Evolutionary conservation across 139 green algal species (phyloP).

Genomic region (Astrephomene gubernaculifera): DNA sequence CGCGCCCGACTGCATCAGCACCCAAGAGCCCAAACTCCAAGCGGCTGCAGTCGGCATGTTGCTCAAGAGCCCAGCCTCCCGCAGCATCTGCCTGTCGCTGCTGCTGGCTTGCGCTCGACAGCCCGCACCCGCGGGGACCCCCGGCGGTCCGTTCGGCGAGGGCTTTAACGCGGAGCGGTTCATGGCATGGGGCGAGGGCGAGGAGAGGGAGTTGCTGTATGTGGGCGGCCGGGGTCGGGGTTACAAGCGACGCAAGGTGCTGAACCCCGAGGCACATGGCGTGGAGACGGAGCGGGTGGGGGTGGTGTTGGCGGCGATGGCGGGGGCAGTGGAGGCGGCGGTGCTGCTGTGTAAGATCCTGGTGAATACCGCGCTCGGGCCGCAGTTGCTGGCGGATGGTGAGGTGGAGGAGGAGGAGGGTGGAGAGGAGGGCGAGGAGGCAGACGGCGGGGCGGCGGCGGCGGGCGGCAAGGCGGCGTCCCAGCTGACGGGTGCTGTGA

Average conservation of each 20-base stretch:
- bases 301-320: not conserved
- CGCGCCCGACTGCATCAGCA: not conserved
- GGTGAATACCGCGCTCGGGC: not conserved
- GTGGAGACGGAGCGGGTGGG: constrained; percentile 2
- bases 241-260: constrained; percentile 14
- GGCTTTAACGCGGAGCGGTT: constrained; percentile 12
- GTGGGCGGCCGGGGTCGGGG: constrained; percentile 23
- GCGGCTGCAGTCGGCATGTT: constrained; percentile 16
- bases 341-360: constrained; percentile 29
- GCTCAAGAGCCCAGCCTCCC: constrained; percentile 8
- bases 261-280: constrained; percentile 28
- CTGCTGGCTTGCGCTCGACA: constrained; percentile 9
- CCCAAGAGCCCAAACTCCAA: constrained; percentile 5
- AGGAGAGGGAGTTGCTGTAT: constrained; percentile 15
- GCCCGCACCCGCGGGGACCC: not conserved
- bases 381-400: not conserved
- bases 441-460: not conserved
- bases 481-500: not conserved
- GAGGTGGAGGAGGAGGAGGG: not conserved
- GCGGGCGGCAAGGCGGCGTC: not conserved
- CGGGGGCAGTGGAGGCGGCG: constrained; percentile 1
- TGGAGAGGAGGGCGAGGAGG: not conserved
- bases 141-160: constrained; percentile 3
- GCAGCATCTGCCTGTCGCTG: constrained; percentile 16
- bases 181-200: not conserved